A percentile compares a stretch with the other conserved stretches of the same genome.
These are phyloP conservation scores for Cymbopogon flexuosus DNA, from an alignment of 202 grass and related monocot species.

Conservation along the genomic window DNA sequence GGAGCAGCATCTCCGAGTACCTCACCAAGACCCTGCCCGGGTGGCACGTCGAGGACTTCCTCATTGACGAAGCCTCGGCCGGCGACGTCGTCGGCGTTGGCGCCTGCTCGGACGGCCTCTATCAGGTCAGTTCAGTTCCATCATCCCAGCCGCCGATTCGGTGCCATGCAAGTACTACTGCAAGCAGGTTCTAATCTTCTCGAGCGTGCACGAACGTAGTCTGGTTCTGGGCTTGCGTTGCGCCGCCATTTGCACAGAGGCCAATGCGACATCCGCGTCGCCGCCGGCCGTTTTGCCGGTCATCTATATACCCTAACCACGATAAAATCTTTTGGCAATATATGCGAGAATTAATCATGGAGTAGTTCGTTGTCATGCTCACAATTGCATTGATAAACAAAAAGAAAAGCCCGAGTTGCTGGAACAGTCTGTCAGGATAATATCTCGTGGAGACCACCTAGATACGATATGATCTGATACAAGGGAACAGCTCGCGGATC, in stretches of 20 bases:
- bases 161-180: not conserved
- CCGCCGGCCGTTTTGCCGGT: not conserved
- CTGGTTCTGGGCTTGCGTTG: not conserved
- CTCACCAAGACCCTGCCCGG: constrained; percentile 76
- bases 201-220: not conserved
- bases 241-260: constrained; percentile 4
- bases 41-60: constrained; percentile 82
- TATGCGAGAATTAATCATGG: constrained; percentile 21
- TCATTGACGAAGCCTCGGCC: constrained; percentile 44
- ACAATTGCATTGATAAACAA: constrained; percentile 28
- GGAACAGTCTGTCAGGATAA: constrained; percentile 50
- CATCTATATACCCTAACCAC: constrained; percentile 23
- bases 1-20: constrained; percentile 87
- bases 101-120: constrained; percentile 24
- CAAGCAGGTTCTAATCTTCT: not conserved
- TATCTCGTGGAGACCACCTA: constrained; percentile 39
- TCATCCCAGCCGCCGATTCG: not conserved
- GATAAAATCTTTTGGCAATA: not conserved
- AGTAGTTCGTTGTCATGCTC: constrained; percentile 31
- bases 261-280: not conserved
- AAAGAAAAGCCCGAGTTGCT: not conserved
- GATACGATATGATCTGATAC: constrained; percentile 23
- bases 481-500: not conserved
- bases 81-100: not conserved
- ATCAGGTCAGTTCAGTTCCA: constrained; percentile 43